A percentile compares a stretch with the other conserved stretches of the same genome.
phyloP scores from a whole-genome alignment of 352 stramenopile species.

The Phytophthora syringae region DNA sequence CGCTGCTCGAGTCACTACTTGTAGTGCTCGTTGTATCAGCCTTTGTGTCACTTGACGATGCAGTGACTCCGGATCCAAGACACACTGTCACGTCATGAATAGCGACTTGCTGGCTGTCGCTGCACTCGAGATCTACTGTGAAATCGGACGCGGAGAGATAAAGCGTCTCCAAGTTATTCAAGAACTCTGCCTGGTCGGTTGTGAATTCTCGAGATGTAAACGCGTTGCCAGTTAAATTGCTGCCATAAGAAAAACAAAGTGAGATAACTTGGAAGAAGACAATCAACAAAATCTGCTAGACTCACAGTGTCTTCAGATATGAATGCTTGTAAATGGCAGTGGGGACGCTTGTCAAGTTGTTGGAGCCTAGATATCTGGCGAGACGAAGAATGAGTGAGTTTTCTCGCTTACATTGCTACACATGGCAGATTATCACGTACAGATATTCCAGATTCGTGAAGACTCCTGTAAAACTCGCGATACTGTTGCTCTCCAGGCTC shows the following conservation, averaged over 20 bases:
- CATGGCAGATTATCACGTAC: slow-evolving; percentile 10
- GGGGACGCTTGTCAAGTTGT: slow-evolving; percentile 56
- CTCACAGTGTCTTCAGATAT: slow-evolving; percentile 47
- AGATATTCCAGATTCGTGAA: slow-evolving; percentile 56
- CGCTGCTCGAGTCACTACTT: slow-evolving; percentile 14
- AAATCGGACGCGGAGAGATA: slow-evolving; percentile 40
- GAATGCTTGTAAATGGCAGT: slow-evolving; percentile 51
- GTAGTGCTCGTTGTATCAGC: slow-evolving; percentile 19
- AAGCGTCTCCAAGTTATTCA: slow-evolving; percentile 36
- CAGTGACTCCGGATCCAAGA: slow-evolving; percentile 26
- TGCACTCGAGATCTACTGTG: slow-evolving; percentile 29
- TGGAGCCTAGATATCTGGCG: slow-evolving; percentile 48
- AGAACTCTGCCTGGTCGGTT: slow-evolving; percentile 31
- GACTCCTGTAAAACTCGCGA: slow-evolving; percentile 51
- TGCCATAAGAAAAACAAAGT: slow-evolving; percentile 7
- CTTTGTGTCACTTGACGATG: slow-evolving; percentile 21
- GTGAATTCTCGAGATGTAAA: slow-evolving; percentile 45
- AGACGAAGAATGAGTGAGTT: background rate
- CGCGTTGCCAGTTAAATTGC: slow-evolving; percentile 46
- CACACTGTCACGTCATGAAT: slow-evolving; percentile 37
- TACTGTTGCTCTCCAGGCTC: slow-evolving; percentile 64
- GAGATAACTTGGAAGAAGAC: background rate
- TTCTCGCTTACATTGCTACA: background rate
- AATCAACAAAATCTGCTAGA: background rate
- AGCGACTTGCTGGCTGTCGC: slow-evolving; percentile 27